Evolutionary conservation across 1,284 basidiomycete genomes (phyloP), one percentile per base, ranked within the genome.

Genomic region (Puccinia horiana): DNA sequence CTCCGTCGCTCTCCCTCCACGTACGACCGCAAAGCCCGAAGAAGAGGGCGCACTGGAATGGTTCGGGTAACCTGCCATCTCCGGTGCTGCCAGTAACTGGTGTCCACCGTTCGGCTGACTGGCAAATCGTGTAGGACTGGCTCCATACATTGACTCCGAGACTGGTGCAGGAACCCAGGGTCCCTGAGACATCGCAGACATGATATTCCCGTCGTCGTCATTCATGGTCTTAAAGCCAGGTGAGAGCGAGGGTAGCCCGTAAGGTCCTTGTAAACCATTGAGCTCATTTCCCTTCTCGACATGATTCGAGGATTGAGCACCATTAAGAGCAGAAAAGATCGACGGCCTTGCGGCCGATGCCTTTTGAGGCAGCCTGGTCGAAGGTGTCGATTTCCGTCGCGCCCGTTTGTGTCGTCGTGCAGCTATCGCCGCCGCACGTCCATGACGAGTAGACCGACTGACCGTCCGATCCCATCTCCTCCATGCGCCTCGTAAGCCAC

Each of bases 1-100:
- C 58, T 84, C 84, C 14, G 86, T 85, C 12, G 87, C 86, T 81
- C 85, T 74, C 40, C 87, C 86, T 6, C 87, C 87, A 65, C 87
- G 76, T 14, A 87, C 83, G 14, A 87, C 86, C 0, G 87, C 86
- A 82, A 88, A 87, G 5, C 86, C 85, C 16, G 85, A 81, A 14
- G 73, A 82, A 14, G 73, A 82, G 8, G 85, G 84, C 8, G 83
- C 12, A 12, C 18, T 52, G n/a, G 23, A 12, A 16, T 63, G 32
- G 32, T 44, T 47, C 54, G 67, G 67, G 12, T 80, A 69, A 47
- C 69, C 40, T 8, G 47, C 1, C 35, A 32, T 29, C 14, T 37
- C 16, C n/a, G 54, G 37, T 11, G 67, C 32, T 35, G 70, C 47
- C 6, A 73, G n/a, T 16, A 18, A 42, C 1, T 29, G 65, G 20